Base-by-base conservation (phyloP, 2,329 filamentous ascomycete species). In the Diaporthe nobilis region DNA sequence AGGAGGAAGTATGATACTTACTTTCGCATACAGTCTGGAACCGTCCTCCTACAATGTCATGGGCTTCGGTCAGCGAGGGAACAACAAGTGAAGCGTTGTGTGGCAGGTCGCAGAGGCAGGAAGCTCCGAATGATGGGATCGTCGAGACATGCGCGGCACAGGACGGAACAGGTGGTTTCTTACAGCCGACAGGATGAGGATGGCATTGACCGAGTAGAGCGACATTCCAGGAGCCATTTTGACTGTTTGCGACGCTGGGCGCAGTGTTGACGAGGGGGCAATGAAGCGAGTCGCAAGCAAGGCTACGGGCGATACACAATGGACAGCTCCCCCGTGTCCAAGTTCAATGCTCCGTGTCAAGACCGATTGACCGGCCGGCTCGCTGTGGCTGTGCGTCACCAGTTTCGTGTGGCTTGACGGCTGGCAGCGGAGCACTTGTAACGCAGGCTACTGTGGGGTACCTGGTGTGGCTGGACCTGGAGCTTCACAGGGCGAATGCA, bases 161-260 rank as follows among this genome's bases (percentile, higher is more conserved):
- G 34, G 17, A 13, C 10, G 15, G 49, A 39, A 28, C 17, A 42
- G 65, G 42, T 53, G 53, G 49, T 22, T 67, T 47, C 76, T 76
- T 74, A 77, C 77, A 71, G 63, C 68, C 20, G 76, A 77, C 12
- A 89, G 84, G 75, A 74, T 80, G 80, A 81, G 75, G 75, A 96
- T 90, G 82, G 94, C 94, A 84, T 94, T 93, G 82, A 95, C 90
- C 81, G 92, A 92, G 87, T 94, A 93, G 60, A 95, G 90, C 78
- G 93, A 93, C 87, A 95, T 92, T 86, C 92, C 91, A 78, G 93
- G 92, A 80, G 93, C 90, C 94, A 95, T 95, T n/a, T 79, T 81
- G 80, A 77, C 63, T 75, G 76, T 71, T 73, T 75, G 63, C 51
- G 73, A 67, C 49, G 63, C 61, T 42, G 49, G 55, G 31, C 60